phyloP scores from a whole-genome alignment of 345 rosid genomes.

The Streptanthus diversifolius region DNA sequence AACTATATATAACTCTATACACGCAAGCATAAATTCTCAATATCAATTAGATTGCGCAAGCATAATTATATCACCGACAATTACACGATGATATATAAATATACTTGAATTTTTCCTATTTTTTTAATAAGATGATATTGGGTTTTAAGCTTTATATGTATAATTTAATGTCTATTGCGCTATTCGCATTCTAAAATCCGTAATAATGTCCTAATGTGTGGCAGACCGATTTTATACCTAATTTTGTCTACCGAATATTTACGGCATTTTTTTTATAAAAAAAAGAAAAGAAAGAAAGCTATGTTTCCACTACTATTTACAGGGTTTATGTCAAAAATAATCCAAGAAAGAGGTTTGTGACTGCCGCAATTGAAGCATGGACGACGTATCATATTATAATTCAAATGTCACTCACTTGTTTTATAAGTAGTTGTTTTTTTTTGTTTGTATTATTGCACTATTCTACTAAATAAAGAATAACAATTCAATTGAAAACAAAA shows the following conservation, averaged over 20 bases:
- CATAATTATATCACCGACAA: too few species aligned
- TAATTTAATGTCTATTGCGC: neutral
- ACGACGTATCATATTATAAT: conserved; percentile 31
- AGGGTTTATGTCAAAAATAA: neutral
- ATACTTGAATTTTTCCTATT: too few species aligned
- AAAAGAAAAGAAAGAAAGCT: conserved; percentile 8
- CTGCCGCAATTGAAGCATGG: conserved; percentile 38
- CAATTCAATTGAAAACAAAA: neutral
- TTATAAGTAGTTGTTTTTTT: neutral
- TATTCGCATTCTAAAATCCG: neutral
- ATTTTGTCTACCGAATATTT: conserved; percentile 23
- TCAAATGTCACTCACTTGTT: conserved; percentile 19
- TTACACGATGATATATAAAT: too few species aligned
- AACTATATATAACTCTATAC: neutral
- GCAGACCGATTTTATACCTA: conserved; percentile 29
- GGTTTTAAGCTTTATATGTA: neutral
- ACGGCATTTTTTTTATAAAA: neutral
- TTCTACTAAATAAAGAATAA: neutral
- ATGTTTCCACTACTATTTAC: conserved; percentile 15
- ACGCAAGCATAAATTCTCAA: neutral
- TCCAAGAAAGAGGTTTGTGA: conserved; percentile 22
- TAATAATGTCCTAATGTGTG: neutral
- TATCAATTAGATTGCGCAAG: neutral
- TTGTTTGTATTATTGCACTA: neutral
- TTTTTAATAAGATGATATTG: neutral